Evolutionary conservation across 345 rosid species (phyloP).

Genomic region (Aethionema arabicum): DNA sequence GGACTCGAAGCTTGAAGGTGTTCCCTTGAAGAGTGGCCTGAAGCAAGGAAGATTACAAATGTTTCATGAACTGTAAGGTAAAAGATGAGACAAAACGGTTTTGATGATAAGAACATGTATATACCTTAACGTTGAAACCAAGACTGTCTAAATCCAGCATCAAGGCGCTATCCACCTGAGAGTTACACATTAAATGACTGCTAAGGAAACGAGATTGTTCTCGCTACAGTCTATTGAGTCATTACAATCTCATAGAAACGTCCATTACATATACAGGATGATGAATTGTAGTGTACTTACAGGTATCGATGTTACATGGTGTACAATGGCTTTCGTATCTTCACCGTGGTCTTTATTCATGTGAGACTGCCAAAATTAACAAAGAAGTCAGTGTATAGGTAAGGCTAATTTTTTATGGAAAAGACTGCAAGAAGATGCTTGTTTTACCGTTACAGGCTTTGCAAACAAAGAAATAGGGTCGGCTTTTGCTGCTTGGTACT

Average conservation of each 20-base stretch:
- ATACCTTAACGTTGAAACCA: constrained; percentile 92
- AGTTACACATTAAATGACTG: background rate
- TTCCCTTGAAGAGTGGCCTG: constrained; percentile 75
- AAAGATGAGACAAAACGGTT: background rate
- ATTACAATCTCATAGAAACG: background rate
- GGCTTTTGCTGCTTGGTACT: constrained; percentile 68
- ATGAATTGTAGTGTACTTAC: constrained; percentile 40
- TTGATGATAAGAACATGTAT: constrained; percentile 25
- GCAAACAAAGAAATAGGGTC: constrained; percentile 85
- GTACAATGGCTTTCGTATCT: constrained; percentile 78
- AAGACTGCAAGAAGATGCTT: background rate
- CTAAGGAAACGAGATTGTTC: background rate
- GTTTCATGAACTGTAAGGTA: background rate
- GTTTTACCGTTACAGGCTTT: constrained; percentile 77
- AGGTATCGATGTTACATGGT: constrained; percentile 67
- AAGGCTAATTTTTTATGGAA: background rate
- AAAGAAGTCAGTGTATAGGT: background rate
- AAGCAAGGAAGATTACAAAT: background rate
- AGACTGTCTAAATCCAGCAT: constrained; percentile 91
- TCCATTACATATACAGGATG: background rate
- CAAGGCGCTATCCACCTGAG: constrained; percentile 81
- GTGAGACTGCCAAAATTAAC: constrained; percentile 57
- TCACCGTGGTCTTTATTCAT: constrained; percentile 94
- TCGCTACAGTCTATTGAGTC: background rate
- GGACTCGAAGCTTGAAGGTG: constrained; percentile 76